A percentile compares a stretch with the other conserved stretches of the same genome.
phyloP scores from a whole-genome alignment of 148 eudicot species.

The Bassia scoparia region DNA sequence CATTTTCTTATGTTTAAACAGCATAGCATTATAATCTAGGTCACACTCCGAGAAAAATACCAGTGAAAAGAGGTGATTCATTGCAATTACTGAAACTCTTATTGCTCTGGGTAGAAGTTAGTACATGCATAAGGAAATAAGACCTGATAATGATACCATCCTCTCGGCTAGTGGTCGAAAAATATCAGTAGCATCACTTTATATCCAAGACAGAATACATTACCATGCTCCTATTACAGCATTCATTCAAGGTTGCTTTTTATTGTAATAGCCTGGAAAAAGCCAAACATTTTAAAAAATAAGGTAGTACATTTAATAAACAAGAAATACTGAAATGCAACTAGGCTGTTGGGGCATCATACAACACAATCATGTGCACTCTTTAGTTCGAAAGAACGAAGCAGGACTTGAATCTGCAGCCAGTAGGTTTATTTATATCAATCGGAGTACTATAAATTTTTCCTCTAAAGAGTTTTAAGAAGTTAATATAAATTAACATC shows the following conservation, averaged over 20 bases:
- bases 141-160: neutral
- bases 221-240: conserved; percentile 90
- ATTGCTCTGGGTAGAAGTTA: conserved; percentile 39
- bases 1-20: conserved; percentile 20
- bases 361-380: neutral
- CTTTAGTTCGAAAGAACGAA: neutral
- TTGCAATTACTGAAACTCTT: neutral
- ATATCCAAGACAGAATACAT: conserved; percentile 19
- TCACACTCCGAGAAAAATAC: neutral
- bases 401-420: neutral
- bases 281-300: conserved; percentile 12
- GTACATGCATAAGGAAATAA: conserved; percentile 1
- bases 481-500: neutral
- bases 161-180: neutral
- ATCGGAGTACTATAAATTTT: neutral
- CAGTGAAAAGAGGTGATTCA: neutral
- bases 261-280: conserved; percentile 64
- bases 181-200: neutral
- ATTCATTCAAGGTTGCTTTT: conserved; percentile 98
- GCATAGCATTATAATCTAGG: conserved; percentile 20
- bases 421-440: neutral
- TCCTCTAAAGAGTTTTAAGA: neutral
- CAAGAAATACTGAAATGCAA: neutral
- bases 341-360: neutral
- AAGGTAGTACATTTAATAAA: neutral